Percentiles rank a stretch among this genome's conserved stretches.
Evolutionary conservation across 495 filamentous ascomycete genomes (phyloP).

Genomic region (Xylaria palmicola): DNA sequence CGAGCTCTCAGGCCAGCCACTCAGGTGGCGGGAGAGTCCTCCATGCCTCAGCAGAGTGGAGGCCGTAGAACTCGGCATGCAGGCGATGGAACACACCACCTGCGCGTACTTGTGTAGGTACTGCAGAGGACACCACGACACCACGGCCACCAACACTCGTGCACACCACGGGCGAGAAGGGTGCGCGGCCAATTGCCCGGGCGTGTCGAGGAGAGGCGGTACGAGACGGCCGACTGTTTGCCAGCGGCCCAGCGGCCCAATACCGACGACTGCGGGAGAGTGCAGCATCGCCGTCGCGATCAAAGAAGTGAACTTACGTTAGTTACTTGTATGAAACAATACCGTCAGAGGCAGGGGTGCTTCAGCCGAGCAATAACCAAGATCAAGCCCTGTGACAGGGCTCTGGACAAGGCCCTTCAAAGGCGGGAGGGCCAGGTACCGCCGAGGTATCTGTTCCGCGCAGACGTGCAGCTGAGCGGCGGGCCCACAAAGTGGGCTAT

Average conservation of each 20-base stretch:
- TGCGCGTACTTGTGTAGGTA: conserved; percentile 17
- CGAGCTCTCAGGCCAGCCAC: conserved; percentile 21
- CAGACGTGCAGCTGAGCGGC: conserved; percentile 1
- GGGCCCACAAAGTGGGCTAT: neutral
- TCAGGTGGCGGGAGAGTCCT: conserved; percentile 19
- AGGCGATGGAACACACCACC: conserved; percentile 18
- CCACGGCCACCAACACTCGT: neutral
- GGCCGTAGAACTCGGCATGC: conserved; percentile 15
- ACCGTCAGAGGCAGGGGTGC: neutral
- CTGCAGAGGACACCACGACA: neutral
- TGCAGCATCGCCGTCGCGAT: neutral
- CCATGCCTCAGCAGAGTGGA: conserved; percentile 15
- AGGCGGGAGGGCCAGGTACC: neutral
- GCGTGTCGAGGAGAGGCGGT: no score
- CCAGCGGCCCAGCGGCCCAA: neutral
- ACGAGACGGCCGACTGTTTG: neutral
- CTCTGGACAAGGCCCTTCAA: neutral
- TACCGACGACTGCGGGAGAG: neutral
- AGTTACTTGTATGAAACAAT: conserved; percentile 13
- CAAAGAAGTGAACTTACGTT: no score
- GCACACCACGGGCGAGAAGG: neutral
- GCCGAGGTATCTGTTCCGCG: neutral
- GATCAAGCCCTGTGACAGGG: conserved; percentile 7
- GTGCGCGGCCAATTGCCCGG: no score
- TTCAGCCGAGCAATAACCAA: neutral